Evolutionary conservation across 2,329 filamentous ascomycete genomes (phyloP).

Genomic region (Aspergillus eucalypticola): DNA sequence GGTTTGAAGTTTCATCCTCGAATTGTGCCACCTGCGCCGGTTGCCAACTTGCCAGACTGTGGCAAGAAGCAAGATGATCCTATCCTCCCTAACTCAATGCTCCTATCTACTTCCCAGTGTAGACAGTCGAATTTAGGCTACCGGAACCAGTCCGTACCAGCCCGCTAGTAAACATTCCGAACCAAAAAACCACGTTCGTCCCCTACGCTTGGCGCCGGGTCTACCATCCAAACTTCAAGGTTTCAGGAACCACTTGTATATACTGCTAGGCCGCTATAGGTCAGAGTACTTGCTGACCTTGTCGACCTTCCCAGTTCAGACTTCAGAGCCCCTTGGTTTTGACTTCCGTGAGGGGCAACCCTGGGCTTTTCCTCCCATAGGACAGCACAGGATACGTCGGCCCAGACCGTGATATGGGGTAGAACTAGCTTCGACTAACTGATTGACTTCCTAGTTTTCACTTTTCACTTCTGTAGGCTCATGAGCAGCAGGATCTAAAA

Average conservation of each 20-base stretch:
- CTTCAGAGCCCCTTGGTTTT: slow-evolving; percentile 1
- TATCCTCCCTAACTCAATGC: not conserved
- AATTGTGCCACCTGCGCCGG: not conserved
- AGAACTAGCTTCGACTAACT: not conserved
- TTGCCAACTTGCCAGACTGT: not conserved
- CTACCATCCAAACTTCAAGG: slow-evolving; percentile 6
- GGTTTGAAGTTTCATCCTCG: not conserved
- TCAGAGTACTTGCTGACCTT: not conserved
- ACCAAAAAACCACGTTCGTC: not conserved
- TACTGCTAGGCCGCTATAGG: not conserved
- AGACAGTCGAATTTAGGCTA: not conserved
- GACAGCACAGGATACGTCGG: not conserved
- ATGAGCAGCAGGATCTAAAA: not conserved
- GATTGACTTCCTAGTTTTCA: not conserved
- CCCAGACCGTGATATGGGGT: slow-evolving; percentile 2
- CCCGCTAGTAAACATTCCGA: not conserved
- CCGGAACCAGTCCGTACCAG: not conserved
- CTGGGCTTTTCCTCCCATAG: not conserved
- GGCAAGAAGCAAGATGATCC: not conserved
- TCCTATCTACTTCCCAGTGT: no score
- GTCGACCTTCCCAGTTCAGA: not conserved
- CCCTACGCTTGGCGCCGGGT: slow-evolving; percentile 4
- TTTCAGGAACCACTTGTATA: slow-evolving; percentile 12
- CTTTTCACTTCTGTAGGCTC: not conserved
- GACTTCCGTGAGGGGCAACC: not conserved